phyloP scores from a whole-genome alignment of 1,284 basidiomycete species.

The Sanghuangporus weigelae region DNA sequence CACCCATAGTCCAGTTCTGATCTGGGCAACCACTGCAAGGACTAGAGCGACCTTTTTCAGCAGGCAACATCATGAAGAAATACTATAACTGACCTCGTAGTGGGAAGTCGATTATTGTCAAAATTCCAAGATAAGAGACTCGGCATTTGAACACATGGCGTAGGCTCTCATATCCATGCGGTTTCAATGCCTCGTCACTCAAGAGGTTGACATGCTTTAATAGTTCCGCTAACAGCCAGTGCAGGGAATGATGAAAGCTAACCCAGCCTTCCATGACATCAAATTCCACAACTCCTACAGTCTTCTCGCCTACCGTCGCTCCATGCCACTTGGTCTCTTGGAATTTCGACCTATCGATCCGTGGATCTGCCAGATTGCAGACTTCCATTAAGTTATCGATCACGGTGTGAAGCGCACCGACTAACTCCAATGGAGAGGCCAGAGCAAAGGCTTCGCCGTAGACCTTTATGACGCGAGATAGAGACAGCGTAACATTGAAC shows the following conservation, averaged over 20 bases:
- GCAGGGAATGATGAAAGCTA: conserved; percentile 93
- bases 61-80: not conserved
- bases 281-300: conserved; percentile 65
- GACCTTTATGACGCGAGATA: conserved; percentile 83
- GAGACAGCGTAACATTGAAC: conserved; percentile 86
- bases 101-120: conserved; percentile 81
- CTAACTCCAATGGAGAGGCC: conserved; percentile 53
- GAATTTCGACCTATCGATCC: conserved; percentile 64
- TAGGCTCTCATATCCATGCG: conserved; percentile 49
- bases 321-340: conserved; percentile 54
- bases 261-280: conserved; percentile 79
- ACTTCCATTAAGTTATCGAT: conserved; percentile 71
- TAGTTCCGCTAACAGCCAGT: conserved; percentile 90
- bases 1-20: conserved; percentile 94
- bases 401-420: conserved; percentile 65
- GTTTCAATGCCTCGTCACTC: conserved; percentile 46
- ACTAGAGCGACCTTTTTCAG: conserved; percentile 41
- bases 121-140: conserved; percentile 51
- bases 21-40: conserved; percentile 87
- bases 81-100: conserved; percentile 74
- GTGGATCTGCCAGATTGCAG: conserved; percentile 57
- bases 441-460: conserved; percentile 77
- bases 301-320: conserved; percentile 57
- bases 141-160: conserved; percentile 55
- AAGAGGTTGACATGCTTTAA: conserved; percentile 76